These are phyloP conservation scores for Fraxinus baroniana DNA, from an alignment of 305 asterid species.

Conservation along the genomic window DNA sequence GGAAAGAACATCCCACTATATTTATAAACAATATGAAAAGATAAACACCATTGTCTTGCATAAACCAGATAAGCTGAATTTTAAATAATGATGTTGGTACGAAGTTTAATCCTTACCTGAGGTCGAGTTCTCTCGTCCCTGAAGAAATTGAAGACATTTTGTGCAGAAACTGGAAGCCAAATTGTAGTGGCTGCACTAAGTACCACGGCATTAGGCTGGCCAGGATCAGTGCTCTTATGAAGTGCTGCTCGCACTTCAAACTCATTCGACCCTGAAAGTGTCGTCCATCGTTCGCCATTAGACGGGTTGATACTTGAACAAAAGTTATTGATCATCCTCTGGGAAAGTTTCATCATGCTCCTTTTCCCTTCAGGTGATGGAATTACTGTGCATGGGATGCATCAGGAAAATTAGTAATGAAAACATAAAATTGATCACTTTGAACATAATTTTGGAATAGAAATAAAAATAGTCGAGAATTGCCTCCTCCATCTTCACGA, in stretches of 20 bases:
- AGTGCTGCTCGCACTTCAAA: constrained; percentile 78
- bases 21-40: not conserved
- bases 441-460: not conserved
- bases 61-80: not conserved
- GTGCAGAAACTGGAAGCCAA: constrained; percentile 86
- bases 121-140: constrained; percentile 74
- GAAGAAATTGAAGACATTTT: constrained; percentile 63
- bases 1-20: constrained; percentile 94
- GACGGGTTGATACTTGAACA: constrained; percentile 77
- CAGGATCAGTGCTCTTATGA: constrained; percentile 66
- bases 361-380: constrained; percentile 79
- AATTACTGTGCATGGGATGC: constrained; percentile 58
- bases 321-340: constrained; percentile 81
- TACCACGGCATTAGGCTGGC: constrained; percentile 79
- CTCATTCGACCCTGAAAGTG: constrained; percentile 57
- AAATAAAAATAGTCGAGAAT: not conserved
- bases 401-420: not conserved
- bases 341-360: constrained; percentile 92
- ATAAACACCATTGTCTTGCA: not conserved
- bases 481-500: constrained; percentile 85
- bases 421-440: not conserved
- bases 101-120: constrained; percentile 44
- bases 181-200: constrained; percentile 91
- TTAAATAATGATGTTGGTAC: not conserved
- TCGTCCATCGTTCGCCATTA: constrained; percentile 74